These are phyloP conservation scores for Stachybotrys elegans DNA, from an alignment of 2,329 filamentous ascomycete species.

Conservation along the genomic window DNA sequence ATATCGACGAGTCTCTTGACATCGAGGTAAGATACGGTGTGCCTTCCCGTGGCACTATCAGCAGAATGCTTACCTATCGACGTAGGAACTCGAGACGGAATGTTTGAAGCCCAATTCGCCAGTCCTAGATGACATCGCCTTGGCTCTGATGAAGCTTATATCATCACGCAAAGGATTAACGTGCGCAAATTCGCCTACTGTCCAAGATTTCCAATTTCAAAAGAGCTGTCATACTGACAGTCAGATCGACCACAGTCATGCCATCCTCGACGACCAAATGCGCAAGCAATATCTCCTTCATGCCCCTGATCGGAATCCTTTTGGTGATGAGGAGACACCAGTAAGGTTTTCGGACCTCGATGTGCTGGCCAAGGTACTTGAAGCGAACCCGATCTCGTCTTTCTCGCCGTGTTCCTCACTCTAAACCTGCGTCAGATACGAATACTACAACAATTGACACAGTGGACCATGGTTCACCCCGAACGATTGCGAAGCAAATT, in stretches of 20 bases:
- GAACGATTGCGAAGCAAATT: slow-evolving; percentile 84
- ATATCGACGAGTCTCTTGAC: slow-evolving; percentile 82
- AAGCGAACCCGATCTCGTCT: neutral
- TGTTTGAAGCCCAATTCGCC: slow-evolving; percentile 76
- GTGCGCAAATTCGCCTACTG: slow-evolving; percentile 59
- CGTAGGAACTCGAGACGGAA: slow-evolving; percentile 80
- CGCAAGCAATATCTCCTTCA: slow-evolving; percentile 84
- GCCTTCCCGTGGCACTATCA: slow-evolving; percentile 1
- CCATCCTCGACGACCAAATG: slow-evolving; percentile 90
- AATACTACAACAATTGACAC: slow-evolving; percentile 81
- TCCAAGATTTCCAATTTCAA: neutral
- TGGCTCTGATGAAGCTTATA: slow-evolving; percentile 84
- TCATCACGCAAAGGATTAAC: slow-evolving; percentile 90
- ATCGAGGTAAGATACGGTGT: slow-evolving; percentile 63
- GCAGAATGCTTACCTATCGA: slow-evolving; percentile 4
- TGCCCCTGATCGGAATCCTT: slow-evolving; percentile 75
- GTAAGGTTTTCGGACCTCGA: slow-evolving; percentile 77
- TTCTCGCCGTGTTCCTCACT: neutral
- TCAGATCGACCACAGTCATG: slow-evolving; percentile 51
- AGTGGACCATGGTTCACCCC: slow-evolving; percentile 83
- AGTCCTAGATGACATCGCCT: slow-evolving; percentile 72
- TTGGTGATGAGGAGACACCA: slow-evolving; percentile 70
- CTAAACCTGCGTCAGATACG: slow-evolving; percentile 44
- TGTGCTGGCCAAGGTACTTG: slow-evolving; percentile 66
- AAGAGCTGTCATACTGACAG: slow-evolving; percentile 7